These are phyloP conservation scores for Trametes sanguinea DNA, from an alignment of 768 basidiomycete genomes.

Conservation along the genomic window DNA sequence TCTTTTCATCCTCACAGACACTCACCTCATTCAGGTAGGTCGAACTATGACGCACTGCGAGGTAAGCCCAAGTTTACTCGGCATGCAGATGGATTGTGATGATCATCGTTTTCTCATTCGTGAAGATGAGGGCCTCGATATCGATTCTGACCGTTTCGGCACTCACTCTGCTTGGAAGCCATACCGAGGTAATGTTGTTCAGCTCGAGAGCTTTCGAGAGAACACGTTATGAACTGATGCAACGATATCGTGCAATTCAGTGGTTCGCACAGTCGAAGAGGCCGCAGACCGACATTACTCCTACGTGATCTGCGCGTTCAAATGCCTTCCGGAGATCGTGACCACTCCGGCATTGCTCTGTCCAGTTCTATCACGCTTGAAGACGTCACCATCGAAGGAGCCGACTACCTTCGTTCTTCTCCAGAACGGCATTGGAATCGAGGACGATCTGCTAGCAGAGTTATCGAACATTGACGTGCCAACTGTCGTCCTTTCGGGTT, in stretches of 20 bases:
- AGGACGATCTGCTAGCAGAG: slow-evolving; percentile 28
- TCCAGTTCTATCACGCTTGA: slow-evolving; percentile 26
- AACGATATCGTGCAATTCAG: slow-evolving; percentile 8
- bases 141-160: slow-evolving; percentile 28
- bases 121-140: slow-evolving; percentile 27
- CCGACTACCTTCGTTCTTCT: slow-evolving; percentile 34
- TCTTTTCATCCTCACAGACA: too few relatives aligned
- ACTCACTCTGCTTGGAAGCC: slow-evolving; percentile 25
- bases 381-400: background rate
- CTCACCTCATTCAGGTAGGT: slow-evolving; percentile 14
- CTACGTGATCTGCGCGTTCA: slow-evolving; percentile 33
- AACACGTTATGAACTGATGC: background rate
- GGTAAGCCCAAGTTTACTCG: slow-evolving; percentile 5
- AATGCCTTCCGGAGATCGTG: slow-evolving; percentile 30
- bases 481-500: slow-evolving; percentile 32
- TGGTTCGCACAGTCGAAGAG: slow-evolving; percentile 30
- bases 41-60: slow-evolving; percentile 24
- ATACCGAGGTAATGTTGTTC: slow-evolving; percentile 21
- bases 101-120: background rate
- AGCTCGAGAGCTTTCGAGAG: background rate
- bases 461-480: slow-evolving; percentile 6
- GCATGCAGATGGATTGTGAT: too few relatives aligned
- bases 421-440: slow-evolving; percentile 39
- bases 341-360: slow-evolving; percentile 30
- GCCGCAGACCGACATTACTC: slow-evolving; percentile 33